Percentiles rank a stretch among this genome's conserved stretches.
Evolutionary conservation across 192 early-diverging fungal genomes (phyloP).

Genomic region (Backusella sp.): DNA sequence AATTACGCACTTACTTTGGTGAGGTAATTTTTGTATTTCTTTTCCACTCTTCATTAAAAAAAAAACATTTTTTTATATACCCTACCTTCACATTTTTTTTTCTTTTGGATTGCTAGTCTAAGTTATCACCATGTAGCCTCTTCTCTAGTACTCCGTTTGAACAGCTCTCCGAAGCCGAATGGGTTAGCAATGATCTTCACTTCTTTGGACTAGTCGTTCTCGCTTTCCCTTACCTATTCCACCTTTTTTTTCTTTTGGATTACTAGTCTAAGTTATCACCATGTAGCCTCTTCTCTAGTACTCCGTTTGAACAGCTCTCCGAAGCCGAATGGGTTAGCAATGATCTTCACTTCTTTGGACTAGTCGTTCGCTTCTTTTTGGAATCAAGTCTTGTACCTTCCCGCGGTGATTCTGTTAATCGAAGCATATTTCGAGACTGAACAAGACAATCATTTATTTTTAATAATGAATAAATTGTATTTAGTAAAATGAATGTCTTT

Average conservation of each 20-base stretch:
- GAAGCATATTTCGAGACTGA: background rate
- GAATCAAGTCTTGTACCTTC: background rate
- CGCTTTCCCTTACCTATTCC: too few relatives aligned
- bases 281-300: constrained; percentile 3
- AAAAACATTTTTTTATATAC: too few relatives aligned
- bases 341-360: background rate
- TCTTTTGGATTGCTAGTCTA: background rate
- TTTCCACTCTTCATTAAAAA: too few relatives aligned
- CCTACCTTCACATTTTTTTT: too few relatives aligned
- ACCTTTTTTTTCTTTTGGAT: background rate
- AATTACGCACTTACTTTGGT: too few relatives aligned
- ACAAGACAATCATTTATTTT: background rate
- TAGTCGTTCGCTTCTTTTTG: background rate
- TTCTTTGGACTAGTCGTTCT: background rate
- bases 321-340: background rate
- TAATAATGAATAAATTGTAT: too few relatives aligned
- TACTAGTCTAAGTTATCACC: background rate
- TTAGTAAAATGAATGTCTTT: too few relatives aligned
- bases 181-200: background rate
- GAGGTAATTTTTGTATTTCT: too few relatives aligned
- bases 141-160: background rate
- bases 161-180: background rate
- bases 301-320: background rate
- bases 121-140: background rate
- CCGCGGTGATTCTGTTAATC: background rate